These are phyloP conservation scores for Rhinocladiella mackenziei DNA, from an alignment of 2,329 filamentous ascomycete genomes.

Conservation along the genomic window DNA sequence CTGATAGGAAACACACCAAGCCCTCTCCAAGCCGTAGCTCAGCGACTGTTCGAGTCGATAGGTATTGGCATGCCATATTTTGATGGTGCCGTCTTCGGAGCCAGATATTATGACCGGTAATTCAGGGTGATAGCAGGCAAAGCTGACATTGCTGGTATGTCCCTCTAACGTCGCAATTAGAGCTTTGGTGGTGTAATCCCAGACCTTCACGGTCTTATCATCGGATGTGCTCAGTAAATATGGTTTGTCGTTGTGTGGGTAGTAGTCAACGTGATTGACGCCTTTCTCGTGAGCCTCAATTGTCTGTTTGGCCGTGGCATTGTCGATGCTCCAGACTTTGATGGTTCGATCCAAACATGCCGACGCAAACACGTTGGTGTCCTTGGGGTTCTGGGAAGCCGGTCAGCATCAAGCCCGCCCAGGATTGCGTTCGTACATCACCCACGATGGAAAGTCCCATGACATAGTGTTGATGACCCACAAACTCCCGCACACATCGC, in stretches of 20 bases:
- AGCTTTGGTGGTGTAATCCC: constrained; percentile 98
- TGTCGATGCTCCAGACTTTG: constrained; percentile 96
- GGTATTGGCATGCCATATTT: constrained; percentile 98
- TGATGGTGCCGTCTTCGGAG: constrained; percentile 94
- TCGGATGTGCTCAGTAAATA: constrained; percentile 96
- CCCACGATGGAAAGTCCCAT: constrained; percentile 59
- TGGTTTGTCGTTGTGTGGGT: constrained; percentile 64
- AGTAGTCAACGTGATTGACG: constrained; percentile 95
- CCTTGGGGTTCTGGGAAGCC: constrained; percentile 87
- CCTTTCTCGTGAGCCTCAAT: constrained; percentile 97
- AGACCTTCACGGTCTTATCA: constrained; percentile 94
- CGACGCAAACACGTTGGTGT: constrained; percentile 73
- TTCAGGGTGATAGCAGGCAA: constrained; percentile 96
- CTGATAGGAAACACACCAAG: constrained; percentile 97
- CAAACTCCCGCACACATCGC: constrained; percentile 96
- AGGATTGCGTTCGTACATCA: neutral
- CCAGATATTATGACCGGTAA: constrained; percentile 95
- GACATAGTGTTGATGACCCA: constrained; percentile 93
- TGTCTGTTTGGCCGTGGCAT: constrained; percentile 90
- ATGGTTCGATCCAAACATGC: constrained; percentile 95
- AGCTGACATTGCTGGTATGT: constrained; percentile 96
- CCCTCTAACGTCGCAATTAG: constrained; percentile 94
- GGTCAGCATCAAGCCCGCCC: constrained; percentile 40
- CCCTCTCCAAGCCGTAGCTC: constrained; percentile 91
- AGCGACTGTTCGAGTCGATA: constrained; percentile 93